Evolutionary conservation across 2,329 filamentous ascomycete genomes (phyloP).

Genomic region (Emmonsia crescens): DNA sequence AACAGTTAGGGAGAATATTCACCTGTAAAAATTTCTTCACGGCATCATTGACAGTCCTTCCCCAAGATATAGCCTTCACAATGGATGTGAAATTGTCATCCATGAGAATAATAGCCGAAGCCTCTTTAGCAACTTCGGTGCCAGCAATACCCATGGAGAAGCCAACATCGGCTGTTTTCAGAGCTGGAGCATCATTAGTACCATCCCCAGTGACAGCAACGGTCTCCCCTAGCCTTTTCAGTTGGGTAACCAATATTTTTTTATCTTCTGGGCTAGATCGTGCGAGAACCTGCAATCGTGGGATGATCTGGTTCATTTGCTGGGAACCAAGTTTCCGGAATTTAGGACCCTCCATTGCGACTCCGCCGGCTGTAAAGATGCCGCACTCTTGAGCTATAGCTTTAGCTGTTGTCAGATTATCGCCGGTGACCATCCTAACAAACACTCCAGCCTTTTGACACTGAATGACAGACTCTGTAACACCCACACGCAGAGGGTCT

Average conservation of each 20-base stretch:
- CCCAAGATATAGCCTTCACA: constrained; percentile 57
- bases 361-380: constrained; percentile 48
- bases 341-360: constrained; percentile 58
- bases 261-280: constrained; percentile 59
- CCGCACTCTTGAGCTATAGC: constrained; percentile 66
- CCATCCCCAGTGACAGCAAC: constrained; percentile 56
- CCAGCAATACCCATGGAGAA: constrained; percentile 60
- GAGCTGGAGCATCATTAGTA: constrained; percentile 55
- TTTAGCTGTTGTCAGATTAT: constrained; percentile 60
- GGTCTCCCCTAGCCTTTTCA: constrained; percentile 52
- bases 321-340: constrained; percentile 52
- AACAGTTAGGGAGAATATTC: not conserved
- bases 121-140: constrained; percentile 58
- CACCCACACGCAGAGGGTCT: constrained; percentile 59
- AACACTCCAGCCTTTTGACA: constrained; percentile 59
- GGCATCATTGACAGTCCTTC: constrained; percentile 56
- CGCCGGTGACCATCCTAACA: constrained; percentile 64
- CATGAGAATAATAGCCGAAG: constrained; percentile 55
- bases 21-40: constrained; percentile 51
- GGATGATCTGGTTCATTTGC: constrained; percentile 49
- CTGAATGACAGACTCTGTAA: constrained; percentile 54
- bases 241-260: constrained; percentile 49
- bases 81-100: constrained; percentile 57
- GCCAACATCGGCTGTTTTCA: constrained; percentile 56
- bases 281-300: constrained; percentile 52